A percentile compares a stretch with the other conserved stretches of the same genome.
These are phyloP conservation scores for Populus nigra DNA, from an alignment of 345 rosid species.

Conservation along the genomic window DNA sequence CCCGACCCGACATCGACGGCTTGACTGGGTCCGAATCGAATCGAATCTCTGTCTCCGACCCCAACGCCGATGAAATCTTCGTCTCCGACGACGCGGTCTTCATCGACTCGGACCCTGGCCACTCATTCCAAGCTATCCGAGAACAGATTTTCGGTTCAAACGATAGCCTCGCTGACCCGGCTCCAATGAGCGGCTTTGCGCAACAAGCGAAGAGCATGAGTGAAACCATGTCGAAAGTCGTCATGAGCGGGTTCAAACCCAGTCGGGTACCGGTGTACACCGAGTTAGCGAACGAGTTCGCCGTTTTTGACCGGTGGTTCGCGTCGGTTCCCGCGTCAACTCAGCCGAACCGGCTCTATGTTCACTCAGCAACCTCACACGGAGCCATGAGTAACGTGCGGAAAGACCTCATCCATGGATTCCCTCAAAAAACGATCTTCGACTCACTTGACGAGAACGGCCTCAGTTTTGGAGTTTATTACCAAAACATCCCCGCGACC, in stretches of 20 bases:
- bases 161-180: conserved; percentile 44
- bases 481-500: conserved; percentile 95
- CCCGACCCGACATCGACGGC: conserved; percentile 89
- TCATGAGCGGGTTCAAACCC: conserved; percentile 90
- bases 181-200: conserved; percentile 85
- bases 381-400: conserved; percentile 82
- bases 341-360: conserved; percentile 96
- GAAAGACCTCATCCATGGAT: conserved; percentile 80
- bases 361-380: conserved; percentile 97
- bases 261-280: conserved; percentile 64
- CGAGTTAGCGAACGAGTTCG: conserved; percentile 80
- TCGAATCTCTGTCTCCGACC: conserved; percentile 54
- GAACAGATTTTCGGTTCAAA: conserved; percentile 92
- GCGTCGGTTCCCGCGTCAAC: conserved; percentile 98
- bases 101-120: conserved; percentile 96
- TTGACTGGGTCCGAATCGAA: conserved; percentile 72
- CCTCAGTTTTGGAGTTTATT: conserved; percentile 81
- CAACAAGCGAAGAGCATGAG: conserved; percentile 81
- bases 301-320: conserved; percentile 93
- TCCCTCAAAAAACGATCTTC: conserved; percentile 89
- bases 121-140: conserved; percentile 92
- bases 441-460: conserved; percentile 85
- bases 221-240: conserved; percentile 55
- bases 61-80: conserved; percentile 44
- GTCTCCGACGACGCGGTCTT: conserved; percentile 80